Conservation (phyloP, 148 eudicot species). For the Limonium bicolor region DNA sequence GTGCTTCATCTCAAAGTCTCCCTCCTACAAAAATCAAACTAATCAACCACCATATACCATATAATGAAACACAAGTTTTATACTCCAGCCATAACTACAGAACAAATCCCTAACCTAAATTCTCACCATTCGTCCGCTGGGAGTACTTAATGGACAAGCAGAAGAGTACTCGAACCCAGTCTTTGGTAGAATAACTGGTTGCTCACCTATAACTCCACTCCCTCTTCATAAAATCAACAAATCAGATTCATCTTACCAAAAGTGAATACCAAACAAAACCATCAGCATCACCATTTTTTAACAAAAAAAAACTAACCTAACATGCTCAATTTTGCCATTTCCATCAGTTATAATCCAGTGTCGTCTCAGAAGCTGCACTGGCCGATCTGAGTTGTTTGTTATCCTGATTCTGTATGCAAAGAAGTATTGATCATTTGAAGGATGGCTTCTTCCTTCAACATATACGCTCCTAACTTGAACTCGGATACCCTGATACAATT, state of each 20-base stretch:
- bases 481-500: conserved; percentile 52
- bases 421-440: conserved; percentile 69
- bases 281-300: neutral
- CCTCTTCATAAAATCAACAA: conserved; percentile 37
- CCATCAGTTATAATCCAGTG: conserved; percentile 96
- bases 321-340: conserved; percentile 67
- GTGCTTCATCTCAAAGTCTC: conserved; percentile 95
- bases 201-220: conserved; percentile 90
- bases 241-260: neutral
- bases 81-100: too few species aligned
- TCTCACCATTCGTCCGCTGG: conserved; percentile 92
- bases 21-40: conserved; percentile 36
- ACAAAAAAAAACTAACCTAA: conserved; percentile 37
- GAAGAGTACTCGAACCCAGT: conserved; percentile 94
- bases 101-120: too few species aligned
- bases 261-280: neutral
- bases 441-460: conserved; percentile 84
- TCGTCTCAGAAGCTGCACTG: conserved; percentile 91
- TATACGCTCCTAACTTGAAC: conserved; percentile 97
- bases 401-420: conserved; percentile 92
- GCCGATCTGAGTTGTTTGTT: conserved; percentile 82
- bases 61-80: too few species aligned
- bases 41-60: too few species aligned
- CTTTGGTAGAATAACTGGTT: conserved; percentile 93
- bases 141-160: conserved; percentile 83